Evolutionary conservation across 441 rosid genomes (phyloP).

Genomic region (Mallotus japonicus): DNA sequence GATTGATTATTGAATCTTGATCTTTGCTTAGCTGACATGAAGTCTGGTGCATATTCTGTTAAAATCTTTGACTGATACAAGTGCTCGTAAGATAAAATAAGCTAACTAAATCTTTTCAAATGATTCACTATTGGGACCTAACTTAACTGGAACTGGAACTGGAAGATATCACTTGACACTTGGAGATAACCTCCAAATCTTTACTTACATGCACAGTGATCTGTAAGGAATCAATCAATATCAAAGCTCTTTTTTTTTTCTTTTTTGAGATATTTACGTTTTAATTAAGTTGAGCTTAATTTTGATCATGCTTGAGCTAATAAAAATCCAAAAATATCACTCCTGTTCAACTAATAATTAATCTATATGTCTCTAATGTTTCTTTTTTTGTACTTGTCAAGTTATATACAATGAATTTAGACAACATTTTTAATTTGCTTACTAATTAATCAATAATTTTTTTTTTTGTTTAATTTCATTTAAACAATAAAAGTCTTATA

Average conservation of each 20-base stretch:
- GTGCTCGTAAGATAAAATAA: neutral
- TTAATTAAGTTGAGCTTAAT: neutral
- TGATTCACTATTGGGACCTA: neutral
- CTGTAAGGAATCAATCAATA: neutral
- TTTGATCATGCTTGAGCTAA: neutral
- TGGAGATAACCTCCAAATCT: neutral
- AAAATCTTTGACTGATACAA: neutral
- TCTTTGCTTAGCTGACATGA: conserved; percentile 14
- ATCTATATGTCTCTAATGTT: too few relatives aligned
- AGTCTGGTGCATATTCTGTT: neutral
- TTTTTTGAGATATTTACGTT: neutral
- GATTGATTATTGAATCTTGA: neutral
- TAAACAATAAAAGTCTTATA: too few relatives aligned
- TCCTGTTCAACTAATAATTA: too few relatives aligned
- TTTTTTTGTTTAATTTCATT: too few relatives aligned
- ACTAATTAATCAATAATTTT: too few relatives aligned
- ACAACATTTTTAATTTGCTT: too few relatives aligned
- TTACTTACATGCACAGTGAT: neutral
- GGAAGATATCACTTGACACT: neutral
- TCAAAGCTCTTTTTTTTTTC: too few relatives aligned
- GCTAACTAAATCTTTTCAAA: neutral
- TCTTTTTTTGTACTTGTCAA: too few relatives aligned
- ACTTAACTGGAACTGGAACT: too few relatives aligned
- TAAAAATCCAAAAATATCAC: too few relatives aligned
- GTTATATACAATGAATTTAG: too few relatives aligned